phyloP scores from a whole-genome alignment of 1,139 yeast genomes.

The Taphrina betulina region DNA sequence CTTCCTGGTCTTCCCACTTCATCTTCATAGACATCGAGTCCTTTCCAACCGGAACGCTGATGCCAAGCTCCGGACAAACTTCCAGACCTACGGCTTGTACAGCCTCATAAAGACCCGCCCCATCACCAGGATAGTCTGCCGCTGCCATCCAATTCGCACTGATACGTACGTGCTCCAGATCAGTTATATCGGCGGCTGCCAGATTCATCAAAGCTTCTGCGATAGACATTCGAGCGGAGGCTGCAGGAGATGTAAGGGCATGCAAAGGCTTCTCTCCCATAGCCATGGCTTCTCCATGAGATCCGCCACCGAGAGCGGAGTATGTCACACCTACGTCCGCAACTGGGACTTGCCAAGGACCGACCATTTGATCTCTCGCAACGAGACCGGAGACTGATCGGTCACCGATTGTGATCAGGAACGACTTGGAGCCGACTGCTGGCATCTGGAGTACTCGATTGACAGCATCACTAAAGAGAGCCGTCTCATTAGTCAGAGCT shows the following conservation, averaged over 20 bases:
- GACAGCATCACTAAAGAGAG: slow-evolving; percentile 56
- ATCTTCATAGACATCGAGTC: slow-evolving; percentile 99
- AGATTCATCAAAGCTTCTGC: slow-evolving; percentile 91
- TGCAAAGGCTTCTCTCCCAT: slow-evolving; percentile 95
- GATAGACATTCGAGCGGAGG: slow-evolving; percentile 95
- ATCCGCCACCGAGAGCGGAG: slow-evolving; percentile 73
- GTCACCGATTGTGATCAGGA: slow-evolving; percentile 95
- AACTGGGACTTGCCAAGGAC: slow-evolving; percentile 99
- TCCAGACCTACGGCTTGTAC: slow-evolving; percentile 95
- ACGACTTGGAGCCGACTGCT: slow-evolving; percentile 91
- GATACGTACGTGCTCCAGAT: slow-evolving; percentile 71
- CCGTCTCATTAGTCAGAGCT: neutral
- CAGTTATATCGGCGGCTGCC: slow-evolving; percentile 83
- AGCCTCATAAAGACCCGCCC: slow-evolving; percentile 91
- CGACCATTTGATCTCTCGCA: slow-evolving; percentile 98
- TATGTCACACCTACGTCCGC: slow-evolving; percentile 98
- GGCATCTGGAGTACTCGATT: slow-evolving; percentile 85
- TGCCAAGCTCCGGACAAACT: slow-evolving; percentile 87
- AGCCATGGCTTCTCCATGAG: slow-evolving; percentile 95
- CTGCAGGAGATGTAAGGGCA: slow-evolving; percentile 87
- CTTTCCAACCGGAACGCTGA: slow-evolving; percentile 96
- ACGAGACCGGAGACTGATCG: slow-evolving; percentile 94
- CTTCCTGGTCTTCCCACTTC: slow-evolving; percentile 73
- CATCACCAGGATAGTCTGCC: slow-evolving; percentile 93
- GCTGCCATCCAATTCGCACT: slow-evolving; percentile 99